phyloP scores from a whole-genome alignment of 768 basidiomycete genomes.

The Obba rivulosa region DNA sequence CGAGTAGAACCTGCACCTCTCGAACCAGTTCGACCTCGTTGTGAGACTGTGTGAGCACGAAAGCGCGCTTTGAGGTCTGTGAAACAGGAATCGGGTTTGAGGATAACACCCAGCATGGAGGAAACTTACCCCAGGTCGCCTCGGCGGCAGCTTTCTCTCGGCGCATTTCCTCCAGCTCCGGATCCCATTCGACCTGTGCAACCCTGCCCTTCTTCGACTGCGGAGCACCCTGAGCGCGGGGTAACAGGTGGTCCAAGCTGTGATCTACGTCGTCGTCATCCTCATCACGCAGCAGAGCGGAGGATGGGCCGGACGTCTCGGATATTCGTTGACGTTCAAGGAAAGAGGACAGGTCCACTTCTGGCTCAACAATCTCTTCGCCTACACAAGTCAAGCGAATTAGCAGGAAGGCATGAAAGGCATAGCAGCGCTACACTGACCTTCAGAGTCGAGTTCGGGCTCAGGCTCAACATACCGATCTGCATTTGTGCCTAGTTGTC shows the following conservation, averaged over 20 bases:
- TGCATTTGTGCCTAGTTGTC: slow-evolving; percentile 62
- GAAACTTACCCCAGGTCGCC: slow-evolving; percentile 59
- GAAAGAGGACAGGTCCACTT: slow-evolving; percentile 66
- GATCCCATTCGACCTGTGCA: slow-evolving; percentile 64
- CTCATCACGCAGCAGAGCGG: slow-evolving; percentile 9
- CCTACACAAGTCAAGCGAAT: slow-evolving; percentile 32
- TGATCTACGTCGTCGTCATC: slow-evolving; percentile 53
- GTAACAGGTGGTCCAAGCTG: slow-evolving; percentile 46
- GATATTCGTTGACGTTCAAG: slow-evolving; percentile 56
- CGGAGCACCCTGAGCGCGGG: neutral
- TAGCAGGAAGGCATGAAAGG: neutral
- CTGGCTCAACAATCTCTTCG: slow-evolving; percentile 62
- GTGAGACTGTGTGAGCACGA: slow-evolving; percentile 19
- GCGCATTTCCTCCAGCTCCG: slow-evolving; percentile 55
- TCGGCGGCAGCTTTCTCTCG: slow-evolving; percentile 72
- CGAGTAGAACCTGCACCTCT: neutral
- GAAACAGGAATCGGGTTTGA: too few relatives aligned
- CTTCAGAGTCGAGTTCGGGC: slow-evolving; percentile 66
- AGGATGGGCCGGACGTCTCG: slow-evolving; percentile 23
- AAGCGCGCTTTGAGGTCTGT: slow-evolving; percentile 28
- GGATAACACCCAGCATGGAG: too few relatives aligned
- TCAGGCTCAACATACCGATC: slow-evolving; percentile 73
- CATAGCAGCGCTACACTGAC: slow-evolving; percentile 29
- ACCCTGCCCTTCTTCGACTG: slow-evolving; percentile 57
- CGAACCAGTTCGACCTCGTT: slow-evolving; percentile 10